Conservation (phyloP, 257 asterid species). For the Salvia hispanica region DNA sequence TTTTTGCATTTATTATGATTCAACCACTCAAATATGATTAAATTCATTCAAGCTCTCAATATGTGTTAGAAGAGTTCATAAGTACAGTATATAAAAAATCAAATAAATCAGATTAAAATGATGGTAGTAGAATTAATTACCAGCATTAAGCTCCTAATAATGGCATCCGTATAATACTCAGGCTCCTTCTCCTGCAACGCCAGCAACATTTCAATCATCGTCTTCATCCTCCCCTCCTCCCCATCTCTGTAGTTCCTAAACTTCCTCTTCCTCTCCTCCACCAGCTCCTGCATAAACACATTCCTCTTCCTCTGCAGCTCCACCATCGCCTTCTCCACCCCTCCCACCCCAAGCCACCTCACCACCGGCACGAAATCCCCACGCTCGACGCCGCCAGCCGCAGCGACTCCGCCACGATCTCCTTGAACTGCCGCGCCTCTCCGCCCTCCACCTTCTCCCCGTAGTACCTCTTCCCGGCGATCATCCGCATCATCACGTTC, state of each 20-base stretch:
- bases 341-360: conserved; percentile 44
- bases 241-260: conserved; percentile 17
- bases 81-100: no score
- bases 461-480: conserved; percentile 54
- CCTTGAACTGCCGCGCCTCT: conserved; percentile 50
- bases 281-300: conserved; percentile 49
- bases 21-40: no score
- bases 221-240: conserved; percentile 37
- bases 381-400: conserved; percentile 30
- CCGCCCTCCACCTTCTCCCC: conserved; percentile 45
- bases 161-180: conserved; percentile 46
- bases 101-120: no score
- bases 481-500: conserved; percentile 60
- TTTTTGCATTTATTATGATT: no score
- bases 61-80: no score
- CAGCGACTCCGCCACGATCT: conserved; percentile 40
- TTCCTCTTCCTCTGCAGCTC: conserved; percentile 49
- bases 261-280: conserved; percentile 41
- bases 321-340: conserved; percentile 40
- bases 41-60: no score
- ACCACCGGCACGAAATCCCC: conserved; percentile 54
- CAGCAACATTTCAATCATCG: conserved; percentile 49
- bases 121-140: neutral
- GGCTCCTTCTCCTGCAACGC: conserved; percentile 55
- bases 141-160: conserved; percentile 51